phyloP scores from a whole-genome alignment of 1,139 yeast species.

The Geotrichum citri-aurantii region DNA sequence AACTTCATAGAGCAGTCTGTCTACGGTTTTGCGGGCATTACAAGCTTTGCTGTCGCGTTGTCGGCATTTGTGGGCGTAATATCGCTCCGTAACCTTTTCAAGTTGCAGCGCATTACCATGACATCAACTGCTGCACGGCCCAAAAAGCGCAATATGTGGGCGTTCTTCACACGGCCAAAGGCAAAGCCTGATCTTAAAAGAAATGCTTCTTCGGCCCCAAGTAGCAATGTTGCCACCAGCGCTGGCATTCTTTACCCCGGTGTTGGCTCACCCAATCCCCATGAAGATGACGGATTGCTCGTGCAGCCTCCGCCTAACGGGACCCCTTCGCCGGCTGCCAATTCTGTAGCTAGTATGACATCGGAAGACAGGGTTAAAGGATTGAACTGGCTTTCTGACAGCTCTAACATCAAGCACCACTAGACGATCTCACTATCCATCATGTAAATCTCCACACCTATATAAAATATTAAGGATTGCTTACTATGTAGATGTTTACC shows the following conservation, averaged over 20 bases:
- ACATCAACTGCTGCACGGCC: constrained; percentile 36
- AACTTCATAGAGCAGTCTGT: constrained; percentile 80
- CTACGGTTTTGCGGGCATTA: constrained; percentile 60
- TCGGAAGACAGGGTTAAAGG: constrained; percentile 2
- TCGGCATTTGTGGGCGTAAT: constrained; percentile 37
- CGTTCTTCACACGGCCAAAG: background rate
- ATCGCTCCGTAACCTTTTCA: constrained; percentile 44
- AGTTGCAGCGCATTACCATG: constrained; percentile 61
- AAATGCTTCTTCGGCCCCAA: background rate
- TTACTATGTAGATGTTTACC: background rate
- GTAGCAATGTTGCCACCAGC: background rate
- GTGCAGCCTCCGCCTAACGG: background rate
- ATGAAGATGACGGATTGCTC: background rate
- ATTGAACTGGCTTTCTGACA: constrained; percentile 3
- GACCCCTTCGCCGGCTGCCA: background rate
- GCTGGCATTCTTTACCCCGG: background rate
- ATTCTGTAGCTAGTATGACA: background rate
- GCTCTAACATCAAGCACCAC: constrained; percentile 1
- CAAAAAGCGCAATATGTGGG: background rate
- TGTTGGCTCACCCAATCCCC: background rate
- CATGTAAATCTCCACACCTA: background rate
- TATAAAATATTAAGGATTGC: background rate
- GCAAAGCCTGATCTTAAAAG: background rate
- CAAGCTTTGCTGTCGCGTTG: constrained; percentile 43
- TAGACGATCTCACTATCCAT: background rate